These are phyloP conservation scores for Cladosporium cucumerinum DNA, from an alignment of 2,329 filamentous ascomycete genomes.

Conservation along the genomic window DNA sequence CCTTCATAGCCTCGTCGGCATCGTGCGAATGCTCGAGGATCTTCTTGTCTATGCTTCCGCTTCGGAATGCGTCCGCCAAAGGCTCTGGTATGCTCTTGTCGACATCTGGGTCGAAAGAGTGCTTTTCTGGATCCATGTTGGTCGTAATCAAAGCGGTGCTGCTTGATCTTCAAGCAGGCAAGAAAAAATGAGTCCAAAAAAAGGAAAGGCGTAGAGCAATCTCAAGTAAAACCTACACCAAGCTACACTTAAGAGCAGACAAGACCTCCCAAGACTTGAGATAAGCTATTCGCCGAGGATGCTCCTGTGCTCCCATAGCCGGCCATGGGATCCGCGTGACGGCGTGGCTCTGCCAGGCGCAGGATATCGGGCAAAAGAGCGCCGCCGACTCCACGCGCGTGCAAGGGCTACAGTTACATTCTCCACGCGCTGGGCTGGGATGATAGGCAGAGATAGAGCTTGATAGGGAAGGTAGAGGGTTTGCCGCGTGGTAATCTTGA, in stretches of 20 bases:
- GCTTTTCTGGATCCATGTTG: conserved; percentile 13
- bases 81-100: conserved; percentile 27
- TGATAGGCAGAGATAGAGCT: conserved; percentile 12
- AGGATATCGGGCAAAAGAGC: conserved; percentile 6
- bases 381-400: background rate
- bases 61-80: conserved; percentile 27
- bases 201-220: background rate
- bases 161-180: background rate
- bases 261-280: conserved; percentile 11
- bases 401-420: background rate
- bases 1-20: conserved; percentile 60
- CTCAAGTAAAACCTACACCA: background rate
- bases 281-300: conserved; percentile 15
- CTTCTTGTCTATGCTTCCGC: conserved; percentile 31
- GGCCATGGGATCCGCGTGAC: conserved; percentile 5
- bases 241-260: conserved; percentile 10
- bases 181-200: background rate
- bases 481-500: conserved; percentile 9
- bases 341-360: conserved; percentile 2
- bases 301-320: background rate
- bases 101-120: conserved; percentile 22
- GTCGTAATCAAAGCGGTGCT: background rate
- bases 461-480: conserved; percentile 13
- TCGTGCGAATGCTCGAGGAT: conserved; percentile 54
- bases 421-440: background rate